Evolutionary conservation across 2,329 filamentous ascomycete genomes (phyloP), one percentile per base, ranked within the genome.

Genomic region (Aureobasidium sp.): DNA sequence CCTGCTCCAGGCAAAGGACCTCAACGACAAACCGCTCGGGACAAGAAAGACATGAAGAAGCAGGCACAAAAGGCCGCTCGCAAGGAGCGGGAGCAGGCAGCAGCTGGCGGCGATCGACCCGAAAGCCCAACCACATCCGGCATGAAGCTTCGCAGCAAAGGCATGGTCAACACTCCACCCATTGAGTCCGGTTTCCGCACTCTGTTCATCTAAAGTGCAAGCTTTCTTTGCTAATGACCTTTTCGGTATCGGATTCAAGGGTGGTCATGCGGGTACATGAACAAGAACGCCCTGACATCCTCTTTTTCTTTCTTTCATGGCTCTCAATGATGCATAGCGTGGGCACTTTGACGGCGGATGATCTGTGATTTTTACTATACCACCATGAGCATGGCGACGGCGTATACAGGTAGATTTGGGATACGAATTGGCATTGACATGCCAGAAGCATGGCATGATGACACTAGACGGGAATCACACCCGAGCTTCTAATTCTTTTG

Each of bases 11-110:
- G n/a, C 26, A 67, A 65, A 27, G 74, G 73, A 26, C 73, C 74
- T 41, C 66, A 67, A 50, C 71, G 72, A 36, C 63, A 69, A 15
- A 69, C 69, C n/a, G 72, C 74, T 29, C 67, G 74, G 55, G 73
- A 75, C 29, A 70, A 69, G 36, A 74, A 74, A 63, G 72, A 73
- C 59, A 72, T 75, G 47, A 72, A 74, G 65, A 77, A 77, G 70
- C 71, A 71, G 57, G 74, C 74, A 7, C 75, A 77, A 62, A 77
- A 77, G 60, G 72, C 74, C 15, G 75, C 74, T 29, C 70, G 73
- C 36, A 76, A 75, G 62, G 72, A 76, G 63, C 72, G 75, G 9
- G 67, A 71, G 43, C 72, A 73, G 57, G 68, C 66, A n/a, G 63
- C 63, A 9, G 59, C 67, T 34, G 60, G 48, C 15, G 43, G 34